Base-by-base conservation (phyloP, 1,284 basidiomycete species). In the Ustilago crameri region DNA sequence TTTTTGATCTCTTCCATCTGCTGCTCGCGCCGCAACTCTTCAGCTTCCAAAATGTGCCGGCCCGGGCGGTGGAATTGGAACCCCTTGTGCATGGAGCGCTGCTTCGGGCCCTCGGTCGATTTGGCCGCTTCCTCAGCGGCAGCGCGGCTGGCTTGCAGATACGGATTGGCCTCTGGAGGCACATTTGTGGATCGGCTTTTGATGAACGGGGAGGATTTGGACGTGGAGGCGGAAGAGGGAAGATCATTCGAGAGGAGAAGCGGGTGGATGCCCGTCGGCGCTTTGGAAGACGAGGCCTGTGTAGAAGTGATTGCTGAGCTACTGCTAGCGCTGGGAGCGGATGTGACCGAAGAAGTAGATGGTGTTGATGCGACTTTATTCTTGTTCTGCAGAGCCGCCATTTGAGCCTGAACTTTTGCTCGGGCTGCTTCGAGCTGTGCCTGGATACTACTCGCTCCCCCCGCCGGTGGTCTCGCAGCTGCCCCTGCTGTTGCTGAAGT, bases 1-100 rank as follows among this genome's bases (percentile, higher is more conserved):
- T 91, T 90, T 85, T 96, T 96, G 44, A 98, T 86, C 22, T 89
- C 93, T 78, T 98, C 95, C 72, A 99, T 87, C 82, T 94, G 91
- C 27, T 86, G 87, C 42, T 87, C 78, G 5, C 75, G 56, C 20
- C 81, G 62, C 23, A 67, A 34, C 50, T 81, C 78, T 60, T 83
- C 81, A 1, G 81, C 81, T 40, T 70, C 73, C 9, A 55, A 23
- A 14, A 83, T 53, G 48, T 83, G 80, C 26, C 79, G 64, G 3
- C 81, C 80, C 0, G 80, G 79, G 17, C 64, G 66, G 57, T 81
- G 72, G 56, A 83, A 83, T 37, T 79, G 74, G 18, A 83, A 67
- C 0, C 67, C 54, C 20, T 68, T 61, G 32, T 79, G 79, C 67
- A 73, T 80, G n/a, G 70, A 74, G 8, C 71, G 57, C 10, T 48